Evolutionary conservation across 2,329 filamentous ascomycete species (phyloP).

Genomic region (Colletotrichum spinosum): DNA sequence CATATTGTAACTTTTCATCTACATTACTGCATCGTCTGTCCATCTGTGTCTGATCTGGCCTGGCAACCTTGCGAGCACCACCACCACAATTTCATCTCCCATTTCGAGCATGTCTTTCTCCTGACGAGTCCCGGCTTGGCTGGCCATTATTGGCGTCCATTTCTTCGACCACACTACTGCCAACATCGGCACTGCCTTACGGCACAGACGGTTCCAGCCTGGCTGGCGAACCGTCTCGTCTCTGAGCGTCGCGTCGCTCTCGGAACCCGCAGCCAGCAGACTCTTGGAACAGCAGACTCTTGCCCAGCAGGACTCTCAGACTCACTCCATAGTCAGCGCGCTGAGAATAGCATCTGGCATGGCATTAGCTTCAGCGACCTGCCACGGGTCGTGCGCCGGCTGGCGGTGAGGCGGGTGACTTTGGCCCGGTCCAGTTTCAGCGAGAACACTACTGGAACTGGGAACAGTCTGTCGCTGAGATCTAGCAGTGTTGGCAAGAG

Average conservation of each 20-base stretch:
- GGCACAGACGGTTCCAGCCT: background rate
- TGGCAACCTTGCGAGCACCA: no score
- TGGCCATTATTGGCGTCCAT: no score
- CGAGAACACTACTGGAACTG: background rate
- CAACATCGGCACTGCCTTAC: no score
- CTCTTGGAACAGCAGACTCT: no score
- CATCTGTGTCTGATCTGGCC: no score
- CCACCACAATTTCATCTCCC: no score
- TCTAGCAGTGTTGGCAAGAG: constrained; percentile 9
- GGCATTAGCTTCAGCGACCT: constrained; percentile 2
- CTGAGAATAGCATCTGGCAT: constrained; percentile 23
- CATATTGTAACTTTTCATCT: background rate
- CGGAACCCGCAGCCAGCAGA: no score
- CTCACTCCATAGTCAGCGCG: no score
- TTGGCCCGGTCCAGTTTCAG: constrained; percentile 17
- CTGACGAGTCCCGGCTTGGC: background rate
- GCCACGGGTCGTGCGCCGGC: constrained; percentile 24
- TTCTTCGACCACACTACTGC: no score
- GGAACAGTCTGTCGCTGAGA: constrained; percentile 15
- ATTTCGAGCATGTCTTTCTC: no score
- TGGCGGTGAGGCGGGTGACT: constrained; percentile 32
- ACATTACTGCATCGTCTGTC: no score
- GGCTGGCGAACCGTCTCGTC: constrained; percentile 4
- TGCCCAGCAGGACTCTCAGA: no score
- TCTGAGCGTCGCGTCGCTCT: background rate